These are phyloP conservation scores for Dipteronia sinensis DNA, from an alignment of 345 rosid genomes.

Conservation along the genomic window DNA sequence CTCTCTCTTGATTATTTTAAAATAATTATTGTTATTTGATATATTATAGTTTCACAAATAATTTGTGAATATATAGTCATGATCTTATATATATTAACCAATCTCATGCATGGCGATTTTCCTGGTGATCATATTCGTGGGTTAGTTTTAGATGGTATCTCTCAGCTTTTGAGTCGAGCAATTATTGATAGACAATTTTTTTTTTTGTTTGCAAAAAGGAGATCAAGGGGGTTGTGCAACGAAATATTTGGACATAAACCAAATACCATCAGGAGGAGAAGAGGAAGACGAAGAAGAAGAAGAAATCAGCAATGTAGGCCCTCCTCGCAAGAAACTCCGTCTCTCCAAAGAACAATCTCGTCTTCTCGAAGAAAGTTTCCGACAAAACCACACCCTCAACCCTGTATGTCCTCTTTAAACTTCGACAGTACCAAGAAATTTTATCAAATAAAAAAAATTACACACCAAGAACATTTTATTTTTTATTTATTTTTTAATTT, in stretches of 20 bases:
- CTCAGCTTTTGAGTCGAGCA: too few relatives aligned
- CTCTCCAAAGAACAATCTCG: conserved; percentile 90
- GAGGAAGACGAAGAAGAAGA: conserved; percentile 55
- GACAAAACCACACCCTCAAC: conserved; percentile 84
- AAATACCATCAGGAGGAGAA: conserved; percentile 46
- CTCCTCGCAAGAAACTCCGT: conserved; percentile 91
- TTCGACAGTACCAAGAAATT: background rate
- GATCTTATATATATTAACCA: background rate
- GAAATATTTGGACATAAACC: conserved; percentile 75
- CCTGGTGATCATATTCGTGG: background rate
- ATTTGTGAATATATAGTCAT: background rate
- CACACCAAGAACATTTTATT: background rate
- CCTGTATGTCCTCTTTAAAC: conserved; percentile 38
- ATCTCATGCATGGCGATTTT: conserved; percentile 19
- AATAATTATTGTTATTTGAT: too few relatives aligned
- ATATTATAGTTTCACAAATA: background rate
- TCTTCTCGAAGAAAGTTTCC: conserved; percentile 94
- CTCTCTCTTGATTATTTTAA: background rate
- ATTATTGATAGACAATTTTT: background rate
- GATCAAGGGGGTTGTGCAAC: conserved; percentile 29
- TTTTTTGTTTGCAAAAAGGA: conserved; percentile 6
- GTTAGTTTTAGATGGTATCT: background rate
- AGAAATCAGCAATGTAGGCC: conserved; percentile 49
- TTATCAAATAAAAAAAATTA: background rate
- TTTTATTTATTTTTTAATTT: background rate